These are phyloP conservation scores for Mortierella sp. DNA, from an alignment of 371 early-diverging fungal species.

Conservation along the genomic window DNA sequence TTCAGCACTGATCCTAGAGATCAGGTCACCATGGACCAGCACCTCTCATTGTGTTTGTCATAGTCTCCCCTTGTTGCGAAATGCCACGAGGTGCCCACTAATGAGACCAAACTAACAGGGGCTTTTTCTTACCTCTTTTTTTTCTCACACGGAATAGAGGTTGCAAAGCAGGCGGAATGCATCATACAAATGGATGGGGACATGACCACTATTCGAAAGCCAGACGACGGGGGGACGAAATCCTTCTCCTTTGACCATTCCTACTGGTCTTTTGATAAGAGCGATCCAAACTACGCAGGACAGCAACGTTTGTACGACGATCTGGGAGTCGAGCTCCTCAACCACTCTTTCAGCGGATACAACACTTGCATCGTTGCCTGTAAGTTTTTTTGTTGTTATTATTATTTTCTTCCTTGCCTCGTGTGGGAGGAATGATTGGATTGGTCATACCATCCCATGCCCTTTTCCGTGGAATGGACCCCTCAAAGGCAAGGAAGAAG, in stretches of 20 bases:
- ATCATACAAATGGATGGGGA: constrained; percentile 80
- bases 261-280: constrained; percentile 85
- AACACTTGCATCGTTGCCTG: constrained; percentile 92
- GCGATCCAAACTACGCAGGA: constrained; percentile 75
- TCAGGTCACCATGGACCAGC: background rate
- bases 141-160: constrained; percentile 58
- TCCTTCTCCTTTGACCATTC: constrained; percentile 89
- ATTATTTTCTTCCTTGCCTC: background rate
- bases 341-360: constrained; percentile 91
- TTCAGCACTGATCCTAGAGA: background rate
- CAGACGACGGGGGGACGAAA: constrained; percentile 63
- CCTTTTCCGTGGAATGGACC: background rate
- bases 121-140: background rate
- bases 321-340: constrained; percentile 82
- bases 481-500: background rate
- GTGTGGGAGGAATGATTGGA: background rate
- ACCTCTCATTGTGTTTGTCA: background rate
- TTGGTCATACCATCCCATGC: background rate
- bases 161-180: constrained; percentile 71
- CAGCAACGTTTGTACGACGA: constrained; percentile 84
- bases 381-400: constrained; percentile 46
- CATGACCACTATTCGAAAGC: constrained; percentile 76
- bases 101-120: background rate
- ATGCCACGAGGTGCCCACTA: background rate
- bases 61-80: too few relatives aligned